A percentile compares a stretch with the other conserved stretches of the same genome.
Conservation (phyloP, 1,284 basidiomycete genomes). For the Bothia castanella region DNA sequence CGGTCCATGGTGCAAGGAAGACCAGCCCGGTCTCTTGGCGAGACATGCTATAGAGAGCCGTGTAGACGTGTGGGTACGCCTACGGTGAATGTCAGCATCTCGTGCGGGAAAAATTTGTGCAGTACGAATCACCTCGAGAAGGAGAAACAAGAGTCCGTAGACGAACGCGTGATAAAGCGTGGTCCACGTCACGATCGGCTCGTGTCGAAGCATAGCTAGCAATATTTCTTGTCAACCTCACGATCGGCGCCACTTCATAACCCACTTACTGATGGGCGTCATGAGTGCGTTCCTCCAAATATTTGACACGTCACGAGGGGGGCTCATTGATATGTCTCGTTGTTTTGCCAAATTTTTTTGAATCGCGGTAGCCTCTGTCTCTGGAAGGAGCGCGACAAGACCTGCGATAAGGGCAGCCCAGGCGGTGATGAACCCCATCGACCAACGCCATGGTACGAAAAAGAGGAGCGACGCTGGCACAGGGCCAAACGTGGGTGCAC, state of each 20-base stretch:
- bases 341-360: slow-evolving; percentile 16
- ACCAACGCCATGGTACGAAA: slow-evolving; percentile 27
- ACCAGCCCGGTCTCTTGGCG: slow-evolving; percentile 24
- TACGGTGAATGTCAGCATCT: slow-evolving; percentile 1
- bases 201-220: slow-evolving; percentile 25
- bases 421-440: slow-evolving; percentile 23
- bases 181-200: slow-evolving; percentile 30
- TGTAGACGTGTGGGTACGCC: slow-evolving; percentile 26
- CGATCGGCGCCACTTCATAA: background rate
- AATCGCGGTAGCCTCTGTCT: slow-evolving; percentile 24
- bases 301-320: background rate
- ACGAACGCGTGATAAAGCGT: slow-evolving; percentile 29
- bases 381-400: slow-evolving; percentile 19
- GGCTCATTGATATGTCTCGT: background rate
- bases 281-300: slow-evolving; percentile 22
- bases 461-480: slow-evolving; percentile 25
- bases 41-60: slow-evolving; percentile 23
- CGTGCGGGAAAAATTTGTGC: background rate
- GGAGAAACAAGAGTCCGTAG: slow-evolving; percentile 28
- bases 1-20: slow-evolving; percentile 25
- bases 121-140: slow-evolving; percentile 21
- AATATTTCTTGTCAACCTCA: background rate
- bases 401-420: slow-evolving; percentile 23
- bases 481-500: slow-evolving; percentile 29
- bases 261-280: slow-evolving; percentile 24